phyloP scores from a whole-genome alignment of 2,329 filamentous ascomycete genomes.

The Ambrosiella cleistominuta region DNA sequence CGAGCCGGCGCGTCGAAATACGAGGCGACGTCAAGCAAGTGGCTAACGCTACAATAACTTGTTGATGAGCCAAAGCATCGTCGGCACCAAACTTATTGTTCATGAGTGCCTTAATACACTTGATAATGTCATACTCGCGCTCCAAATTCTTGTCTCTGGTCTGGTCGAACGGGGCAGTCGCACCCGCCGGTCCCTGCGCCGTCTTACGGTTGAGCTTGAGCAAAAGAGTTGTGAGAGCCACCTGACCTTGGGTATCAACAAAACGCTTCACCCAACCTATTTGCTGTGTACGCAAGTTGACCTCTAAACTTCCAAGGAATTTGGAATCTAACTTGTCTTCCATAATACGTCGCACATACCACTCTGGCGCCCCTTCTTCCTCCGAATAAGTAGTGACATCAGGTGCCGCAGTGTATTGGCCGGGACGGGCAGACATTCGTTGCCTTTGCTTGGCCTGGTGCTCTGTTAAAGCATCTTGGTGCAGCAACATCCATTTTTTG shows the following conservation, averaged over 20 bases:
- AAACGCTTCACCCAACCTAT: slow-evolving; percentile 96
- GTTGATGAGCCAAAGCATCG: slow-evolving; percentile 77
- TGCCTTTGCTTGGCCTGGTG: slow-evolving; percentile 90
- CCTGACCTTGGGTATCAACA: slow-evolving; percentile 91
- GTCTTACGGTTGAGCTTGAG: slow-evolving; percentile 85
- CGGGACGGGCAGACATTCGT: slow-evolving; percentile 53
- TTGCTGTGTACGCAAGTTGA: slow-evolving; percentile 87
- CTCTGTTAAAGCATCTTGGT: slow-evolving; percentile 86
- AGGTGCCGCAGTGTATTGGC: slow-evolving; percentile 44
- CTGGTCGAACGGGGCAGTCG: slow-evolving; percentile 30
- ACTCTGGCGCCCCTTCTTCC: slow-evolving; percentile 91
- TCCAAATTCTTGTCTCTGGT: slow-evolving; percentile 64
- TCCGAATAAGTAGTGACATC: slow-evolving; percentile 65
- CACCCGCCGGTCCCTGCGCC: slow-evolving; percentile 45
- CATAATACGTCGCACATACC: slow-evolving; percentile 95
- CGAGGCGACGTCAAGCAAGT: slow-evolving; percentile 77
- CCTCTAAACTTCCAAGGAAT: slow-evolving; percentile 79
- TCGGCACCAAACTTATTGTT: slow-evolving; percentile 99
- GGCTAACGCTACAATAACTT: slow-evolving; percentile 73
- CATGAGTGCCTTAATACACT: slow-evolving; percentile 92
- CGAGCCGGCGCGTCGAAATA: slow-evolving; percentile 79
- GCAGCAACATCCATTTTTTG: slow-evolving; percentile 95
- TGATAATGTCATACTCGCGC: slow-evolving; percentile 90
- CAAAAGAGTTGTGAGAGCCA: slow-evolving; percentile 84
- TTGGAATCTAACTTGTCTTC: slow-evolving; percentile 86